Evolutionary conservation across 805 yeast genomes (phyloP).

Genomic region (Kuraishia hungarica): DNA sequence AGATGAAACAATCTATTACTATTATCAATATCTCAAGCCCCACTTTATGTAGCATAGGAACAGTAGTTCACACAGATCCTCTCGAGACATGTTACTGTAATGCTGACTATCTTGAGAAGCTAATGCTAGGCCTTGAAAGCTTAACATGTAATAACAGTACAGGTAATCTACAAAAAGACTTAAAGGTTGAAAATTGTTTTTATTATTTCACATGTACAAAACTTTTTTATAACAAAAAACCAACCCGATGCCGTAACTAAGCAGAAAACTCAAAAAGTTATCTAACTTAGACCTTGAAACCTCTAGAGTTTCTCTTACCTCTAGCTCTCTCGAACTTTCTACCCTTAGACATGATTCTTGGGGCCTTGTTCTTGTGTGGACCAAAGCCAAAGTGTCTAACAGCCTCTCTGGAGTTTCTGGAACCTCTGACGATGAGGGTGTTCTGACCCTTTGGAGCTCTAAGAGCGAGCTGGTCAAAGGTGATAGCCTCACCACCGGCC

Average conservation of each 20-base stretch:
- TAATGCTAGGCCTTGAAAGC: too few species aligned
- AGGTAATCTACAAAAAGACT: not conserved
- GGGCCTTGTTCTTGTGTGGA: slow-evolving; percentile 99
- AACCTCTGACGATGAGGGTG: slow-evolving; percentile 97
- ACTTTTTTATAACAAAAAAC: not conserved
- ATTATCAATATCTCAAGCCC: too few species aligned
- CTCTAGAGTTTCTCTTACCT: slow-evolving; percentile 99
- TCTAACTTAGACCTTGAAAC: slow-evolving; percentile 94
- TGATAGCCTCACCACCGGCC: slow-evolving; percentile 99
- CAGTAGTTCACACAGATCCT: too few species aligned
- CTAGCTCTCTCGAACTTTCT: slow-evolving; percentile 99
- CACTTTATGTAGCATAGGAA: too few species aligned
- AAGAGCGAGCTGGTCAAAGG: slow-evolving; percentile 97
- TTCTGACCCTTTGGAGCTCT: slow-evolving; percentile 99
- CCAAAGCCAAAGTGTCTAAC: slow-evolving; percentile 99
- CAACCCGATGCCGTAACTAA: not conserved
- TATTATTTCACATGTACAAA: not conserved
- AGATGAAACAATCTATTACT: too few species aligned
- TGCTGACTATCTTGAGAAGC: too few species aligned
- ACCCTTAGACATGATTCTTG: slow-evolving; percentile 94
- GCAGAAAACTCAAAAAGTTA: not conserved
- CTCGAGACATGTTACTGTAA: too few species aligned
- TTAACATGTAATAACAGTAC: too few species aligned
- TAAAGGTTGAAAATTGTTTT: not conserved
- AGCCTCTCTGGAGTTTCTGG: slow-evolving; percentile 98